Evolutionary conservation across 345 rosid genomes (phyloP).

Genomic region (Eucalyptus regnans): DNA sequence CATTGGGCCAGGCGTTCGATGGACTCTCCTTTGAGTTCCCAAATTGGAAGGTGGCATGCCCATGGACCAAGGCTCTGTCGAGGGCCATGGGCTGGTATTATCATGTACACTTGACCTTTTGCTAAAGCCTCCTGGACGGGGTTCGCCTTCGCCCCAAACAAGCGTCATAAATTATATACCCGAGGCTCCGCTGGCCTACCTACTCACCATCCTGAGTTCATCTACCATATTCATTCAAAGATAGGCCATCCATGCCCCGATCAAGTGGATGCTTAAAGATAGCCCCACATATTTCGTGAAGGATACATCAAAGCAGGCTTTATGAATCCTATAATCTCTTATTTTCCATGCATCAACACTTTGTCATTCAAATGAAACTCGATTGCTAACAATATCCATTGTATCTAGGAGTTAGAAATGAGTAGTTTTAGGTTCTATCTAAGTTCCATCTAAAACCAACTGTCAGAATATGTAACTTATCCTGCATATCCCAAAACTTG

Average conservation of each 20-base stretch:
- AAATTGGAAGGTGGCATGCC: neutral
- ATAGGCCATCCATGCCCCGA: neutral
- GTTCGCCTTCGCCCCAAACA: neutral
- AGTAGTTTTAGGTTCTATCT: too few relatives aligned
- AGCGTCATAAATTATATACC: neutral
- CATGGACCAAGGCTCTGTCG: neutral
- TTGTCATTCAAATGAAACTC: neutral
- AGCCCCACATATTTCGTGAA: neutral
- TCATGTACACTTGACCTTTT: neutral
- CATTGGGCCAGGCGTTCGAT: neutral
- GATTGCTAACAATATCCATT: neutral
- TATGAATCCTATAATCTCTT: neutral
- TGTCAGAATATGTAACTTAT: too few relatives aligned
- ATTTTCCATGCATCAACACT: neutral
- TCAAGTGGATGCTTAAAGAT: neutral
- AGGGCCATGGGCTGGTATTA: neutral
- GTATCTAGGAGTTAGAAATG: neutral
- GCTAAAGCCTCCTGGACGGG: neutral
- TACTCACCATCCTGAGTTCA: neutral
- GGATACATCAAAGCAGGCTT: neutral
- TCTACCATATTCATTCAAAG: neutral
- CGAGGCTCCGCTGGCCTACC: neutral
- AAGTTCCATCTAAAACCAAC: too few relatives aligned
- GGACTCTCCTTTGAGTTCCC: neutral
- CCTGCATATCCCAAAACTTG: too few relatives aligned